These are phyloP conservation scores for Castanea sativa DNA, from an alignment of 306 rosid genomes.

Conservation along the genomic window DNA sequence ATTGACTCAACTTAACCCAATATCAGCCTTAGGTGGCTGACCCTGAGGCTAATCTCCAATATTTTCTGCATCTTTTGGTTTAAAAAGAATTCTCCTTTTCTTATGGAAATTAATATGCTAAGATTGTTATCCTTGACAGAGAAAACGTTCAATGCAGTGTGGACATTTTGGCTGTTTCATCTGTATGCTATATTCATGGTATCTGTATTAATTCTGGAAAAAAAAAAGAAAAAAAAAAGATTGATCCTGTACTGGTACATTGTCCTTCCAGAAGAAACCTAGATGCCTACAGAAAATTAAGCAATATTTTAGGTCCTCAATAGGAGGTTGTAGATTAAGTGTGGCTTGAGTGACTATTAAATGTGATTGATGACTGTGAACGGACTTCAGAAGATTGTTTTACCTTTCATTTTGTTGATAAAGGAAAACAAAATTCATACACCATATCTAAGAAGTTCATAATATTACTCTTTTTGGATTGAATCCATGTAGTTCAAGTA, in stretches of 20 bases:
- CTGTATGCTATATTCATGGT: neutral
- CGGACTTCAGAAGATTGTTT: neutral
- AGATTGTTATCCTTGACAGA: neutral
- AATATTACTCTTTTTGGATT: neutral
- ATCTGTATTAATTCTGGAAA: neutral
- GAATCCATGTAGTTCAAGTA: too few species aligned
- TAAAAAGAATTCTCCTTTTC: neutral
- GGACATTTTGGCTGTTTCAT: neutral
- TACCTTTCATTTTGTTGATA: neutral
- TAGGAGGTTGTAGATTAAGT: neutral
- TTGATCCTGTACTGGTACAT: neutral
- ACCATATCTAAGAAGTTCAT: neutral
- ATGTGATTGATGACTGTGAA: neutral
- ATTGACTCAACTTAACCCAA: neutral
- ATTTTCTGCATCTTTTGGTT: neutral
- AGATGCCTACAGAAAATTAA: neutral
- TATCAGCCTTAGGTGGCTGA: neutral
- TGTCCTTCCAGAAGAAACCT: neutral
- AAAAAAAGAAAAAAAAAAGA: neutral
- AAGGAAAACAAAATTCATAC: neutral
- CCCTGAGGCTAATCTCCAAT: neutral
- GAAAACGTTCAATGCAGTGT: neutral
- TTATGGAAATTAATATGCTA: neutral
- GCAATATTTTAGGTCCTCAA: neutral
- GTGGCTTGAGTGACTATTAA: neutral